Evolutionary conservation across 345 rosid genomes (phyloP), one percentile per base, ranked within the genome.

Genomic region (Salix arbutifolia): DNA sequence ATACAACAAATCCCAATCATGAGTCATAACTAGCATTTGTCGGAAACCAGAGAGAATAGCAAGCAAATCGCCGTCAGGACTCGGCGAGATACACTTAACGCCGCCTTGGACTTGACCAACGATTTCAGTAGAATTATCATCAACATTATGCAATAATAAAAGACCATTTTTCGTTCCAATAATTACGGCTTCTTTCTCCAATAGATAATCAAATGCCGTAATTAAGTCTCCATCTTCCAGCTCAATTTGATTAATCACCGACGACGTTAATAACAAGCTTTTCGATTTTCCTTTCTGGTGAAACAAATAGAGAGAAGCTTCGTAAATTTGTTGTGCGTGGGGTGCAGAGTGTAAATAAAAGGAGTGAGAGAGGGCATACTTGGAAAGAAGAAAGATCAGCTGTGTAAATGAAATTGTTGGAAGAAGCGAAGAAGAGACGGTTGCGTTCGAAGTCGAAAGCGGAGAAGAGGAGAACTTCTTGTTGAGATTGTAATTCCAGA

Each of bases 81-180:
- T 96, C 35, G 94, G 92, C 1, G 94, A 86, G 79, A 96, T 78
- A 85, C 97, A 88, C 80, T 79, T 88, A 61, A 88, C 92, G 70
- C 97, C 97, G 69, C 99, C 99, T 17, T 96, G 90, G 21, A 92
- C 97, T 68, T 81, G 83, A 69, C 99, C 97, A 56, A 96, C 98
- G 73, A 89, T 81, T 77, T 92, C 98, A 1, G 89, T 84, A 46
- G 82, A 86, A 82, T 87, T 82, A 44, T 79, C 81, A 65, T 93
- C 98, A 75, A 89, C 90, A 35, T 67, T 79, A 82, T 91, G 91
- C 74, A 91, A 80, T 75, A 90, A 72, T 26, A 96, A 78, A 76
- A 85, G 87, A 23, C 99, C 99, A 78, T 73, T 73, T 70, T 87
- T 79, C 50, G 99, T 92, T 46, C 99, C 99, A 66, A 93, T 46